A percentile compares a stretch with the other conserved stretches of the same genome.
These are phyloP conservation scores for Boletus pseudopeckii DNA, from an alignment of 768 basidiomycete species.

Conservation along the genomic window DNA sequence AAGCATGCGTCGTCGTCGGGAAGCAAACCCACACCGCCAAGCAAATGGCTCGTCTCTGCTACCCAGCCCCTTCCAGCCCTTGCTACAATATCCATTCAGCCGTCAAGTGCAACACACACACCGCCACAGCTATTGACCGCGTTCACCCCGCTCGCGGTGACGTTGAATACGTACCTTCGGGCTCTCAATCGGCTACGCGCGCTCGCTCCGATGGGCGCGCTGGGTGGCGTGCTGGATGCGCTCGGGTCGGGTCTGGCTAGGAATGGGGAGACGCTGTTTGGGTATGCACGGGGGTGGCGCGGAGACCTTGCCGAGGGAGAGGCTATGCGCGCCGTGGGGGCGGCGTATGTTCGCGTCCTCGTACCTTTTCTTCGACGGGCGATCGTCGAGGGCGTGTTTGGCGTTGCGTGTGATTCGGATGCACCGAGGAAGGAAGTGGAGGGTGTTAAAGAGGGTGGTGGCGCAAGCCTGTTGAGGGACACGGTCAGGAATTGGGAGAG, in stretches of 20 bases:
- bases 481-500: conserved; percentile 26
- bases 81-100: conserved; percentile 16
- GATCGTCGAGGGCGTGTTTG: conserved; percentile 74
- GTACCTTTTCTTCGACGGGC: conserved; percentile 72
- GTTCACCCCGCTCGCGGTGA: conserved; percentile 71
- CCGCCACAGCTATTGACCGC: conserved; percentile 70
- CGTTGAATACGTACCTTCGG: conserved; percentile 68
- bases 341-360: conserved; percentile 58
- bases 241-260: conserved; percentile 51
- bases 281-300: conserved; percentile 39
- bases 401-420: conserved; percentile 26
- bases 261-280: conserved; percentile 44
- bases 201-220: conserved; percentile 66
- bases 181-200: conserved; percentile 79
- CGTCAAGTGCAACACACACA: conserved; percentile 46
- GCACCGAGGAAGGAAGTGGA: not conserved
- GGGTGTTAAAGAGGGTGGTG: not conserved
- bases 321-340: conserved; percentile 48
- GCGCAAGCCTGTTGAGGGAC: conserved; percentile 3
- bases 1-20: conserved; percentile 14
- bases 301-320: conserved; percentile 34
- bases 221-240: conserved; percentile 44
- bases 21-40: conserved; percentile 34
- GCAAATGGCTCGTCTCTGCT: conserved; percentile 49
- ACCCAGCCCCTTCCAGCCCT: conserved; percentile 32